phyloP scores from a whole-genome alignment of 768 basidiomycete genomes.

The Sporobolomyces pararoseus region DNA sequence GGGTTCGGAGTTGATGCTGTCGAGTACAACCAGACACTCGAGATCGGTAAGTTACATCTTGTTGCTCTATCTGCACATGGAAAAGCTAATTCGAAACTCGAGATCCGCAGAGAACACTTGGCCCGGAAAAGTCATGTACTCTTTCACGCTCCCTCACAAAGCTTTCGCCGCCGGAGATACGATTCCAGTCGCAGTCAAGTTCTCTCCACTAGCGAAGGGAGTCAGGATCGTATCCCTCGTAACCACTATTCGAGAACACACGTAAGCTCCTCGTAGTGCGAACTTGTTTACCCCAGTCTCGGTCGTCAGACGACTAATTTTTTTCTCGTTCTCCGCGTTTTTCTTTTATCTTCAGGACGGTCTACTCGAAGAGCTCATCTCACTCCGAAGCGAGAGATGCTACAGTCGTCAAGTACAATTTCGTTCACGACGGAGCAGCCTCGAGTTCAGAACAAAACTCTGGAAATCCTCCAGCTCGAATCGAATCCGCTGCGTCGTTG shows the following conservation, averaged over 20 bases:
- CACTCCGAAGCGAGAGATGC: constrained; percentile 51
- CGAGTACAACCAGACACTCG: constrained; percentile 92
- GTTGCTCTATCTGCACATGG: neutral
- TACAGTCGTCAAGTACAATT: constrained; percentile 51
- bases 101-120: constrained; percentile 96
- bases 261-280: constrained; percentile 19
- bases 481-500: constrained; percentile 35
- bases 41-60: constrained; percentile 52
- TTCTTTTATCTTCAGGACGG: constrained; percentile 41
- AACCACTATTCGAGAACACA: constrained; percentile 67
- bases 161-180: constrained; percentile 89
- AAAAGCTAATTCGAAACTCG: neutral
- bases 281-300: neutral
- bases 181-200: constrained; percentile 75
- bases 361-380: constrained; percentile 50
- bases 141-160: constrained; percentile 81
- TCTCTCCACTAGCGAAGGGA: constrained; percentile 81
- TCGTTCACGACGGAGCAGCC: constrained; percentile 32
- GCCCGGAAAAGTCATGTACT: constrained; percentile 96
- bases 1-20: constrained; percentile 75
- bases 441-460: neutral
- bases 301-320: too few relatives aligned
- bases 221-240: constrained; percentile 64
- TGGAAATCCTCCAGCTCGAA: constrained; percentile 18
- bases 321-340: neutral